Evolutionary conservation across 352 stramenopile genomes (phyloP).

Genomic region (Detonula confervacea): DNA sequence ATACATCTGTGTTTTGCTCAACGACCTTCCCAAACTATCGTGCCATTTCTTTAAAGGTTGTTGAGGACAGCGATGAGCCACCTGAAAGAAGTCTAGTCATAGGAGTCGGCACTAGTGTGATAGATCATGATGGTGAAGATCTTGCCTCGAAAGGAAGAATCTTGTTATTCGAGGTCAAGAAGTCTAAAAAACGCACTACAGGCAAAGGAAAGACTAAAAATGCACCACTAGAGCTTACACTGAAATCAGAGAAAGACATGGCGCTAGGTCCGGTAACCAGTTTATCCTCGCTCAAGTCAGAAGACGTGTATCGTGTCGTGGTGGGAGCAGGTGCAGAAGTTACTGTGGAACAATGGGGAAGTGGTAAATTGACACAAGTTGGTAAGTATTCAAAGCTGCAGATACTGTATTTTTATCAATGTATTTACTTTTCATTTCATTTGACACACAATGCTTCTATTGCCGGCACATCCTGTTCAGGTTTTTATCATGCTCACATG

Average conservation of each 20-base stretch:
- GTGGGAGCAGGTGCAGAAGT: conserved; percentile 82
- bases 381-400: conserved; percentile 12
- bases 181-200: conserved; percentile 20
- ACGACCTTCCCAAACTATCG: too few relatives aligned
- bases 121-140: conserved; percentile 84
- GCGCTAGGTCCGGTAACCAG: conserved; percentile 80
- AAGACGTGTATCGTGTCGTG: conserved; percentile 74
- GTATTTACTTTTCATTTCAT: not conserved
- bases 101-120: conserved; percentile 71
- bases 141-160: conserved; percentile 75
- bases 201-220: conserved; percentile 28
- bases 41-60: too few relatives aligned
- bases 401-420: not conserved
- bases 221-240: conserved; percentile 56
- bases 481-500: conserved; percentile 85
- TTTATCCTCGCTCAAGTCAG: conserved; percentile 73
- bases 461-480: too few relatives aligned
- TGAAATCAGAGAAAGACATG: conserved; percentile 83
- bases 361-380: conserved; percentile 79
- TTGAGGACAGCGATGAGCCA: conserved; percentile 65
- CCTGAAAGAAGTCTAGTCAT: conserved; percentile 68
- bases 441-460: not conserved
- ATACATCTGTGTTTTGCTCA: too few relatives aligned
- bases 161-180: conserved; percentile 76
- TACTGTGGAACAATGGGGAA: conserved; percentile 83